phyloP scores from a whole-genome alignment of 352 stramenopile genomes.

The Hyaloperonospora brassicae region DNA sequence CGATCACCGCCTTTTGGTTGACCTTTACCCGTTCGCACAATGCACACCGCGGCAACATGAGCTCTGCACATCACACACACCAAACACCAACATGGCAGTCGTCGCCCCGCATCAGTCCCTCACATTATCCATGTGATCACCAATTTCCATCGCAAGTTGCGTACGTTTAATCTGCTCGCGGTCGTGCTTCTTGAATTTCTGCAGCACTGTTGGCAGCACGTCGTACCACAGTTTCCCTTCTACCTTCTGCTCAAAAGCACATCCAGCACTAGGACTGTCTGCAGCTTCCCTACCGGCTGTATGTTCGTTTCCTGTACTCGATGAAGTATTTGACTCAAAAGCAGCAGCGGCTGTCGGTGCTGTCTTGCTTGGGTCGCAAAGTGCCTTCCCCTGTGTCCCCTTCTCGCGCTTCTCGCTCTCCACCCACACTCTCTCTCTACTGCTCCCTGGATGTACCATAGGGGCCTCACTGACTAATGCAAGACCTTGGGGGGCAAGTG shows the following conservation, averaged over 20 bases:
- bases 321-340: not conserved
- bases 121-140: not conserved
- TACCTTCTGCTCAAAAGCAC: conserved; percentile 1
- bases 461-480: conserved; percentile 7
- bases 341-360: not conserved
- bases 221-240: conserved; percentile 27
- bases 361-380: not conserved
- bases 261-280: not conserved
- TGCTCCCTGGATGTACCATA: conserved; percentile 6
- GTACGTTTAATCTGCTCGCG: conserved; percentile 28
- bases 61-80: conserved; percentile 12
- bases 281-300: not conserved
- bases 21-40: conserved; percentile 11
- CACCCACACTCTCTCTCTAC: not conserved
- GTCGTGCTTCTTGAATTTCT: conserved; percentile 21
- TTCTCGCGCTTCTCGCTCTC: conserved; percentile 4
- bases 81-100: not conserved
- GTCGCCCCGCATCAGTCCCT: conserved; percentile 1
- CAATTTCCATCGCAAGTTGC: not conserved
- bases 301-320: not conserved
- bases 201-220: conserved; percentile 21
- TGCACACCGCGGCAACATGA: conserved; percentile 20
- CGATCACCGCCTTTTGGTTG: conserved; percentile 14
- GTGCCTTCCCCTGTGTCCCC: not conserved
- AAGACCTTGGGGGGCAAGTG: not conserved